Conservation (phyloP, 768 basidiomycete genomes). For the Leucosporidium scottii region DNA sequence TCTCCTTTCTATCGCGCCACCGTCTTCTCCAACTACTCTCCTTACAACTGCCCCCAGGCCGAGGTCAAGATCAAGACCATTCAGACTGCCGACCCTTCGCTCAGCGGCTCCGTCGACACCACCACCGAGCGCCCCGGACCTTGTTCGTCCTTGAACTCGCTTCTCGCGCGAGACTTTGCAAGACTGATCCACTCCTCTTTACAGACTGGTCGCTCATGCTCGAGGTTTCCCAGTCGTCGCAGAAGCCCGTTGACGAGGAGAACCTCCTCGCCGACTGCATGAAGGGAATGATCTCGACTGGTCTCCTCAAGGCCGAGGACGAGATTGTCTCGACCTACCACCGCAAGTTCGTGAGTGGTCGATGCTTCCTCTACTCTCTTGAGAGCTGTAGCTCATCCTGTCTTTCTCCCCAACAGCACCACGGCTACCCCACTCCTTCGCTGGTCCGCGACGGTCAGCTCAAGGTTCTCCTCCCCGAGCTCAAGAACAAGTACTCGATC, state of each 20-base stretch:
- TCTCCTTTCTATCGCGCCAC: conserved; percentile 46
- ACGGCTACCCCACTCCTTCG: conserved; percentile 43
- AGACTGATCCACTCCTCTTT: neutral
- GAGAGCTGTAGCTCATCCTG: neutral
- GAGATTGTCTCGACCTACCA: conserved; percentile 45
- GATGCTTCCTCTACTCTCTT: neutral
- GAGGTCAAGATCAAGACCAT: conserved; percentile 40
- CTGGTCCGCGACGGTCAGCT: conserved; percentile 43
- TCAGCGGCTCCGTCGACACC: conserved; percentile 35
- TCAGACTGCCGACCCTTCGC: conserved; percentile 40
- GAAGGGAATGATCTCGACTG: conserved; percentile 41
- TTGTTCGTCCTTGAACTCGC: conserved; percentile 14
- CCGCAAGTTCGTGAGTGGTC: conserved; percentile 38
- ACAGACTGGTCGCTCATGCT: conserved; percentile 45
- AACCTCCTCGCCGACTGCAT: conserved; percentile 42
- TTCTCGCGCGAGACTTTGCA: too few species aligned
- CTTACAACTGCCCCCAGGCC: conserved; percentile 40
- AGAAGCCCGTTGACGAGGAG: conserved; percentile 43
- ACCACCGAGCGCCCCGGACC: conserved; percentile 38
- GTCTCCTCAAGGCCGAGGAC: conserved; percentile 40
- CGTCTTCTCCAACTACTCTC: conserved; percentile 46
- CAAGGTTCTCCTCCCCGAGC: conserved; percentile 40
- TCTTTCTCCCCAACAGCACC: conserved; percentile 22
- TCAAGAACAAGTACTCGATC: conserved; percentile 42
- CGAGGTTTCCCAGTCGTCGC: conserved; percentile 43